phyloP scores from a whole-genome alignment of 2,329 filamentous ascomycete genomes.

The Sclerotinia spermophila region DNA sequence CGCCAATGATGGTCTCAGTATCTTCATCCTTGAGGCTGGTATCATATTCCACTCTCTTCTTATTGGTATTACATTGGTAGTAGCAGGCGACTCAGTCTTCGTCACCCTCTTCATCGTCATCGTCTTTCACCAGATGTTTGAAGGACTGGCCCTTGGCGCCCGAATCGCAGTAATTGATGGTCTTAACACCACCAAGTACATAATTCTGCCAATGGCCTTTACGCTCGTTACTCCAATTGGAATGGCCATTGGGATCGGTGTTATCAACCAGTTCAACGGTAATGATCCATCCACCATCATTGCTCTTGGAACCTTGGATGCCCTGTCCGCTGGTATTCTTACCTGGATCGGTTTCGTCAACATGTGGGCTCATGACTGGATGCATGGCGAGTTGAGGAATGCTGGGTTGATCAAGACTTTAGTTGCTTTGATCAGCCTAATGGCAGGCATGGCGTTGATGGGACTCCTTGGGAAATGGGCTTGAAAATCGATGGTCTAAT shows the following conservation, averaged over 20 bases:
- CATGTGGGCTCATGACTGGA: conserved; percentile 77
- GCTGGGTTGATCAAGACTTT: neutral
- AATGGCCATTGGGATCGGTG: conserved; percentile 76
- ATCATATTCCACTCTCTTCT: conserved; percentile 70
- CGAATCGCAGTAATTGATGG: conserved; percentile 55
- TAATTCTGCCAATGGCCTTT: conserved; percentile 60
- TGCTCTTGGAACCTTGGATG: conserved; percentile 70
- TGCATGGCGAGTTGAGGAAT: conserved; percentile 46
- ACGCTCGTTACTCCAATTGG: conserved; percentile 71
- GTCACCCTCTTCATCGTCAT: conserved; percentile 62
- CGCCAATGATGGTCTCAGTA: neutral
- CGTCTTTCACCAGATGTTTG: conserved; percentile 75
- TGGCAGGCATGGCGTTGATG: conserved; percentile 3
- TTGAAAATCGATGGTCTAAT: neutral
- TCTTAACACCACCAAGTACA: conserved; percentile 43
- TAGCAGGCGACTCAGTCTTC: conserved; percentile 54
- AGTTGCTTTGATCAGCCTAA: neutral
- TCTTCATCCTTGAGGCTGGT: conserved; percentile 60
- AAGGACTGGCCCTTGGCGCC: conserved; percentile 69
- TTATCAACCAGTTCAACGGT: conserved; percentile 67
- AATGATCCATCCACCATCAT: conserved; percentile 66
- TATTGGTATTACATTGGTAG: conserved; percentile 53
- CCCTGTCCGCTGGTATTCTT: conserved; percentile 70
- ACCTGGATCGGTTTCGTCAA: conserved; percentile 78
- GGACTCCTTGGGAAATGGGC: neutral